phyloP scores from a whole-genome alignment of 2,329 filamentous ascomycete genomes.

The Eutypella sp. region DNA sequence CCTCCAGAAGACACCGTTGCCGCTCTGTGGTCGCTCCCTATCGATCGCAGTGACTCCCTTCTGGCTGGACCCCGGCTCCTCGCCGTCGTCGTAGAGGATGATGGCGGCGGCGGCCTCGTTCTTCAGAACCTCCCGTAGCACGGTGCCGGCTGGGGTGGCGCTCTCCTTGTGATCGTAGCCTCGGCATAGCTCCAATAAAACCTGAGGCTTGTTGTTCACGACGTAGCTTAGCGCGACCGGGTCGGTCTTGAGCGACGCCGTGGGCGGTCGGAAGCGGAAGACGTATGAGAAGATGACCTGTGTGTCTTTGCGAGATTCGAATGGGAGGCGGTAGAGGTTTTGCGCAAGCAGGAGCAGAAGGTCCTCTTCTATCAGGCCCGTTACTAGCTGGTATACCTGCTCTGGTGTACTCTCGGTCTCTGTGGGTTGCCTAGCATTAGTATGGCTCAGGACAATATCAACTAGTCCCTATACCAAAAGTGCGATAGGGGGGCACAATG shows the following conservation, averaged over 20 bases:
- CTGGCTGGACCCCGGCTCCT: slow-evolving; percentile 63
- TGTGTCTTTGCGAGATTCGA: slow-evolving; percentile 93
- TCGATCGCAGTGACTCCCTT: slow-evolving; percentile 75
- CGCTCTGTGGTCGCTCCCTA: slow-evolving; percentile 67
- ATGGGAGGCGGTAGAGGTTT: slow-evolving; percentile 79
- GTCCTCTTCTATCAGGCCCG: slow-evolving; percentile 81
- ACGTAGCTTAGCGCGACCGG: slow-evolving; percentile 86
- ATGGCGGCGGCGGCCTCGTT: slow-evolving; percentile 87
- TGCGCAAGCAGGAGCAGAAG: slow-evolving; percentile 78
- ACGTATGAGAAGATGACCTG: slow-evolving; percentile 95
- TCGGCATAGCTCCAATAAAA: slow-evolving; percentile 81
- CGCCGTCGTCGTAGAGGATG: slow-evolving; percentile 86
- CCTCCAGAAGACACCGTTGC: slow-evolving; percentile 86
- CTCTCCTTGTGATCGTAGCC: slow-evolving; percentile 89
- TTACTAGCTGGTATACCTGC: slow-evolving; percentile 80
- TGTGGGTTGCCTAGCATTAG: slow-evolving; percentile 31
- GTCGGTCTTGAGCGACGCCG: slow-evolving; percentile 62
- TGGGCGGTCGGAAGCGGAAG: slow-evolving; percentile 77
- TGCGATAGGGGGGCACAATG: too few species aligned
- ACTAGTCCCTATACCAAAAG: neutral
- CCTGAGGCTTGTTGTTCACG: slow-evolving; percentile 77
- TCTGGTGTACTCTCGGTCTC: slow-evolving; percentile 84
- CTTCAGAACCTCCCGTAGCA: slow-evolving; percentile 82
- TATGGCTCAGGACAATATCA: too few species aligned
- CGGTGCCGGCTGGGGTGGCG: slow-evolving; percentile 84